These are phyloP conservation scores for Salix koriyanagi DNA, from an alignment of 345 rosid species.

Conservation along the genomic window DNA sequence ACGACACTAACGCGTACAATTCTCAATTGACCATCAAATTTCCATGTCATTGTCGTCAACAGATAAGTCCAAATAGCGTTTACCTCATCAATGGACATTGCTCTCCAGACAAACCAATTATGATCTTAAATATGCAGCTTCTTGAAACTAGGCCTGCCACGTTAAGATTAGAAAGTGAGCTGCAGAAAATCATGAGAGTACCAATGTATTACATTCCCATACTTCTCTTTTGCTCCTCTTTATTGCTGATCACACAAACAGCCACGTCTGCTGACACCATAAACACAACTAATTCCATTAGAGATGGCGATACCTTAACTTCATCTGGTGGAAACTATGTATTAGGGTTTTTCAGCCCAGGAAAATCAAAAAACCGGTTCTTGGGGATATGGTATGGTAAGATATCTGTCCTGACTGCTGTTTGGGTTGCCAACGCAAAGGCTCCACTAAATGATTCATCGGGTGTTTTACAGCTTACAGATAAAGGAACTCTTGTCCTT, in stretches of 20 bases:
- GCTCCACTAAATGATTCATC: background rate
- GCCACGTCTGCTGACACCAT: conserved; percentile 4
- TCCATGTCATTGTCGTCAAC: too few species aligned
- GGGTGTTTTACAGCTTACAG: background rate
- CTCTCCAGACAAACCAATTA: too few species aligned
- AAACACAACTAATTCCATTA: background rate
- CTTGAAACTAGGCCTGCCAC: too few species aligned
- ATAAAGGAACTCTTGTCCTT: background rate
- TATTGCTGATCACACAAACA: background rate
- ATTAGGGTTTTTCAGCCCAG: conserved; percentile 4
- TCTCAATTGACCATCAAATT: too few species aligned
- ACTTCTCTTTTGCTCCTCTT: background rate
- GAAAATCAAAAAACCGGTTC: background rate
- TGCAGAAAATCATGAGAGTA: too few species aligned
- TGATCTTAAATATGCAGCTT: too few species aligned
- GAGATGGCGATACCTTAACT: background rate
- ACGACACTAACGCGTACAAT: too few species aligned
- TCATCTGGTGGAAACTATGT: background rate
- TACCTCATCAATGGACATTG: too few species aligned
- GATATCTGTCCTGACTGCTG: background rate
- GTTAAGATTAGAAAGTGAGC: too few species aligned
- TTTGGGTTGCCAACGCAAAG: conserved; percentile 1
- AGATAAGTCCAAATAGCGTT: too few species aligned
- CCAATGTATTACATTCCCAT: background rate
- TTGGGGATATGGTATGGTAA: background rate